phyloP scores from a whole-genome alignment of 352 stramenopile genomes.

The Globisporangium splendens region DNA sequence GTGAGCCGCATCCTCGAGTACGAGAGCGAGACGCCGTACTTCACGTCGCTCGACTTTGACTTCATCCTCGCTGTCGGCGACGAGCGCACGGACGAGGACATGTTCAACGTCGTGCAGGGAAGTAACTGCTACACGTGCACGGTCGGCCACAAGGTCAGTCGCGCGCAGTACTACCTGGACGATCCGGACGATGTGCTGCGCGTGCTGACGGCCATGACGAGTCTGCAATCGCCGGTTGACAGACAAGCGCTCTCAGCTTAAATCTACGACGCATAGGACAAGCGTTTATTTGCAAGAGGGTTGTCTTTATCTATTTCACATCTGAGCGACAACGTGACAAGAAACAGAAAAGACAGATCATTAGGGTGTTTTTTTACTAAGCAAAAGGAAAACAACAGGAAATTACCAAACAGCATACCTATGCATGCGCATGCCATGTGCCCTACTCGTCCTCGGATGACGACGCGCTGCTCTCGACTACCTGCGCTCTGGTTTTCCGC shows the following conservation, averaged over 20 bases:
- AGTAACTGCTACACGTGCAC: conserved; percentile 88
- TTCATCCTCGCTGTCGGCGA: conserved; percentile 85
- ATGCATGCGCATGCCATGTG: not conserved
- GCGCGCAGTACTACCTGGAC: conserved; percentile 80
- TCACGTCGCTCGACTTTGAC: conserved; percentile 75
- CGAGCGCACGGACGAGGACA: conserved; percentile 87
- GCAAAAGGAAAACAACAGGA: conserved; percentile 4
- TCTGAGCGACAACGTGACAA: not conserved
- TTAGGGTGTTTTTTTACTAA: not conserved
- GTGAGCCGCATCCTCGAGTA: conserved; percentile 84
- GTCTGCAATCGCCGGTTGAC: conserved; percentile 29
- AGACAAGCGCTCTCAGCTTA: conserved; percentile 22
- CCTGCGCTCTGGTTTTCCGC: conserved; percentile 11
- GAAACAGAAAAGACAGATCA: not conserved
- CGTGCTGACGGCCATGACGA: conserved; percentile 70
- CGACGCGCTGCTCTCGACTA: conserved; percentile 11
- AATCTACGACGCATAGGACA: not conserved
- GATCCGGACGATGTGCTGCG: conserved; percentile 77
- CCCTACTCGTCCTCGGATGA: conserved; percentile 6
- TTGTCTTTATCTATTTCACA: not conserved
- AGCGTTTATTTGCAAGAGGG: not conserved
- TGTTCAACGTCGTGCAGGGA: conserved; percentile 88
- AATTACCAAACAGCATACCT: too few species aligned
- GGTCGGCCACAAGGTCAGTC: conserved; percentile 85
- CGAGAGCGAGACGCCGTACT: conserved; percentile 72